phyloP scores from a whole-genome alignment of 2,329 filamentous ascomycete genomes.

The Cryphonectria carpinicola region DNA sequence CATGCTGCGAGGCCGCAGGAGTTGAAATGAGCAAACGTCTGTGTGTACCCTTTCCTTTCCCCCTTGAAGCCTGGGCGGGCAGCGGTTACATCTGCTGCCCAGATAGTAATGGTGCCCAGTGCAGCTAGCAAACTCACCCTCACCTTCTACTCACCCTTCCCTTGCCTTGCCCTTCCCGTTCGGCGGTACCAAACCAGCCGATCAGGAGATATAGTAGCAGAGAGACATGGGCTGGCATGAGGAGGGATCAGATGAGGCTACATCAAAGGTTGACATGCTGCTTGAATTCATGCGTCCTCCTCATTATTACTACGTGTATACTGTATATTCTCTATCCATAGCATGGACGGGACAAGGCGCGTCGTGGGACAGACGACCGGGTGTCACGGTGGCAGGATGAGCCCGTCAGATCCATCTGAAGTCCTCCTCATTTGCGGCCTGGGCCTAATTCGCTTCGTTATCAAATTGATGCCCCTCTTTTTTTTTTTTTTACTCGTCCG shows the following conservation, averaged over 20 bases:
- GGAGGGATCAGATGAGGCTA: background rate
- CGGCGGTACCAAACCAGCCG: background rate
- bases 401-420: background rate
- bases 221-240: constrained; percentile 3
- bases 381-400: constrained; percentile 4
- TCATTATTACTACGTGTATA: background rate
- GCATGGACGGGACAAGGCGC: background rate
- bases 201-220: background rate
- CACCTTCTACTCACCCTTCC: background rate
- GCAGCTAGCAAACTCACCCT: background rate
- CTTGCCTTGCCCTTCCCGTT: background rate
- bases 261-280: background rate
- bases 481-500: background rate
- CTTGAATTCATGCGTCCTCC: background rate
- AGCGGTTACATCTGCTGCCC: background rate
- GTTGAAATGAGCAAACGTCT: constrained; percentile 9
- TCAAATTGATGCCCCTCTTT: constrained; percentile 16
- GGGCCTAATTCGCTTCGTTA: constrained; percentile 7
- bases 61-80: background rate
- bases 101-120: background rate
- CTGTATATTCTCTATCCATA: background rate
- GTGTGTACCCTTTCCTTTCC: background rate
- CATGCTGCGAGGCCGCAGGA: background rate
- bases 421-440: constrained; percentile 12
- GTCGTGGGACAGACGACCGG: background rate